Base-by-base conservation (phyloP, 495 filamentous ascomycete species). In the Penicillium cosmopolitanum region DNA sequence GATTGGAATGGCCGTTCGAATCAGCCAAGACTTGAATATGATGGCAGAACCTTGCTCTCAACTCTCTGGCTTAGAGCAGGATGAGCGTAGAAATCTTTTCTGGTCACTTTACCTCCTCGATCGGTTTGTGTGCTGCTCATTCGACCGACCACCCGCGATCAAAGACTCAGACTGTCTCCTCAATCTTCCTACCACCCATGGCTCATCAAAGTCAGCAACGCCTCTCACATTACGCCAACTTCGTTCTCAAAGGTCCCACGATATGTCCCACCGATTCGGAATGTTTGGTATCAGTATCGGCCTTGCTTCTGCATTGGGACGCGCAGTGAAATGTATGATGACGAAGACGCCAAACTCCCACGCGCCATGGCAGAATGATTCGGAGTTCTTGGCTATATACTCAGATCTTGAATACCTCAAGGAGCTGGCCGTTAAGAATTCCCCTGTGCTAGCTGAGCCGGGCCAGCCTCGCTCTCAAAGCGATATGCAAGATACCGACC, bases 21-120 rank as follows among this genome's bases (percentile, higher is more conserved):
- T 75, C 47, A 62, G 62, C 0, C 70, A 71, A 46, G 66, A 73
- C 51, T 46, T 75, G 43, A 50, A 63, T 6, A 60, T 73, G 46
- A 75, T 73, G 70, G 13, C 63, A 5, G 70, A 75, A 23, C 68
- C 70, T 0, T 53, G 54, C 19, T n/a, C 51, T 1, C 15, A 33
- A 21, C 59, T 74, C 4, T 38, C 58, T 19, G 48, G 46, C 3
- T 33, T 47, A 15, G 68, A 73, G n/a, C 64, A 65, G 38, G 70
- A 71, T 55, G 70, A 73, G 52, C 62, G 68, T 10, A 53, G 72
- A 16, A 61, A 67, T 48, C 50, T 70, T 3, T 75, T 71, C 28
- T 75, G 72, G 72, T 75, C 72, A 7, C 56, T 73, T 16, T 75
- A 73, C 51, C 58, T 75, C 9, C 66, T 73, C 6, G 72, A 75